A percentile compares a stretch with the other conserved stretches of the same genome.
Conservation (phyloP, 345 rosid genomes). For the Draba incana region DNA sequence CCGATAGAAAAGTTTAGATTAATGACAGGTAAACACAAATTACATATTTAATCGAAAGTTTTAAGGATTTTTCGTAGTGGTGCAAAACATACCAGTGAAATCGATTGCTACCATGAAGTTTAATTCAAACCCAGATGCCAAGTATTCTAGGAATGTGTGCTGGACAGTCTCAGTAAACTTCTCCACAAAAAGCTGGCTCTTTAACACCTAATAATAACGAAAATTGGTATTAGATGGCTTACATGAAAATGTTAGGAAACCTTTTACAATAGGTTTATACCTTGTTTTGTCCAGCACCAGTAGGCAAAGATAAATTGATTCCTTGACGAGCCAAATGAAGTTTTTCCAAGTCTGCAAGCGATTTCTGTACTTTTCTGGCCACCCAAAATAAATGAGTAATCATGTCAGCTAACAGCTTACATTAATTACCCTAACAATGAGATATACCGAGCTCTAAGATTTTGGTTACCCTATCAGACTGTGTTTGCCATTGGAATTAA, state of each 20-base stretch:
- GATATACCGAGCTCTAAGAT: conserved; percentile 1
- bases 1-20: conserved; percentile 27
- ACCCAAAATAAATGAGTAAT: conserved; percentile 32
- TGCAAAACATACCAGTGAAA: conserved; percentile 73
- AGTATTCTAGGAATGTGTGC: conserved; percentile 82
- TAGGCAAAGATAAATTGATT: conserved; percentile 55
- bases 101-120: conserved; percentile 97
- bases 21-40: conserved; percentile 8
- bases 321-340: conserved; percentile 58
- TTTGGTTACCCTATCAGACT: conserved; percentile 39
- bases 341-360: conserved; percentile 76
- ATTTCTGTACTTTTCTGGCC: conserved; percentile 74
- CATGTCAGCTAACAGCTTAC: conserved; percentile 31
- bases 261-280: conserved; percentile 43
- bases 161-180: conserved; percentile 69
- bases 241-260: conserved; percentile 1
- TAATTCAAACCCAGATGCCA: conserved; percentile 81
- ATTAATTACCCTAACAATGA: conserved; percentile 14
- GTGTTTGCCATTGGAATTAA: conserved; percentile 43
- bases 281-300: conserved; percentile 57
- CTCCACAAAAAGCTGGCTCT: conserved; percentile 79
- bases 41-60: background rate
- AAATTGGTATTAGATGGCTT: conserved; percentile 27
- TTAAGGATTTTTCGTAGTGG: background rate
- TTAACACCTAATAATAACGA: conserved; percentile 50